Evolutionary conservation across 768 basidiomycete species (phyloP), one percentile per base, ranked within the genome.

Genomic region (Trametes meyenii): DNA sequence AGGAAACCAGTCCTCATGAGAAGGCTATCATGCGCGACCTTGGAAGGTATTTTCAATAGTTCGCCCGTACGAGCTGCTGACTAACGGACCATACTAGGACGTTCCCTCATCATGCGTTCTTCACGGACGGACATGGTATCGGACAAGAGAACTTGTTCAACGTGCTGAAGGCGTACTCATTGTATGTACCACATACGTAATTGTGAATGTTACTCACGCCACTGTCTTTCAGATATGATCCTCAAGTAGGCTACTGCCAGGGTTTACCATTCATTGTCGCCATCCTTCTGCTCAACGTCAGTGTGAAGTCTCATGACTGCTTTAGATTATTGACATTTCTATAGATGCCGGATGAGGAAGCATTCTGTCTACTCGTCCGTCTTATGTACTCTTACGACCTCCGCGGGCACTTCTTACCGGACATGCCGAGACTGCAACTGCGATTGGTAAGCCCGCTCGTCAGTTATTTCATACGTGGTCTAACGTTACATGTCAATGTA

Each of bases 321-420:
- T 45, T 58, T 19, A 12, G 10, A 39, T 10, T n/a, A n/a, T 38
- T 24, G 13, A 52, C 23, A 12, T 5, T 4, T 1, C 38, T 38
- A 14, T 38, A 98, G 96, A 99, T 99, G 97, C 97, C 97, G 23
- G 97, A 98, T 64, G 97, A 99, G 77, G 96, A 98, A 76, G 96
- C 96, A 0, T 99, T 99, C 74, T 96, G 91, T 65, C 84, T 98
- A 12, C 83, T 98, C 11, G 95, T 98, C 29, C 82, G 97, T 55
- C 75, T 99, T 16, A 98, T 98, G 97, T 82, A 97, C 61, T 91
- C 96, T 0, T 98, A 99, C 71, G 96, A 96, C 73, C 81, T 98
- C 2, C 87, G 96, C 45, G 94, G 94, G 1, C 96, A 98, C 75
- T 99, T 95, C 76, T 80, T 98, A n/a, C 96, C 97, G 3, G 96